Evolutionary conservation across 2,329 filamentous ascomycete genomes (phyloP), one percentile per base, ranked within the genome.

Genomic region (Blastomyces gilchristii): DNA sequence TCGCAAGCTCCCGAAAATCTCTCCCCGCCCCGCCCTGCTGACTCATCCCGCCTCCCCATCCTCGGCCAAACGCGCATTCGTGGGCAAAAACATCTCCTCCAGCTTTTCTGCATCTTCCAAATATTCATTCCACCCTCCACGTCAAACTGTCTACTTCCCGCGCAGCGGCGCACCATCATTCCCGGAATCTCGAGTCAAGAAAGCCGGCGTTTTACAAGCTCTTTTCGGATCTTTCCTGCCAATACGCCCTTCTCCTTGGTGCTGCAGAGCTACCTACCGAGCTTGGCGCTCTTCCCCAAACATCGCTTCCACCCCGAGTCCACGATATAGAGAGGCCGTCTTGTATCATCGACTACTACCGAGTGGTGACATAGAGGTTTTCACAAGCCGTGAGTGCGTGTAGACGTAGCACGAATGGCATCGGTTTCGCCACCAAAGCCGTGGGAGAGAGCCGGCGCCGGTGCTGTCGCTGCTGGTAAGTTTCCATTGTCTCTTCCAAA

Each of bases 351-450:
- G 2, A 49, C 57, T 49, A 28, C 43, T 49, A n/a, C 43, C 49
- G 41, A 59, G 43, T 47, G 39, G 57, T 28, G 9, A 47, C 57
- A 59, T 37, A 49, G 28, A 28, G 18, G 22, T 28, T 59, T 18
- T 16, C 41, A 9, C 57, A 25, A 59, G 57, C 25, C 16, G 25
- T 47, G 57, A 14, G 43, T 59, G 41, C 28, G 41, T 59, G 57
- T 59, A 49, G 57, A 31, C 57, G 41, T 47, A n/a, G 14, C 43
- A 41, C 57, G 14, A 67, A 85, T 85, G 82, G 82, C 83, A 71
- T 79, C 82, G 68, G 79, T 80, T 67, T 97, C 93, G 76, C 94
- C 94, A 73, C 94, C 94, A 63, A 99, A 99, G 79, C 94, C 94
- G 57, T 99, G 94, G 94, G 94, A 99, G 79, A 85, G 88, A 76